phyloP scores from a whole-genome alignment of 2,329 filamentous ascomycete species.

The Myriangium duriaei region DNA sequence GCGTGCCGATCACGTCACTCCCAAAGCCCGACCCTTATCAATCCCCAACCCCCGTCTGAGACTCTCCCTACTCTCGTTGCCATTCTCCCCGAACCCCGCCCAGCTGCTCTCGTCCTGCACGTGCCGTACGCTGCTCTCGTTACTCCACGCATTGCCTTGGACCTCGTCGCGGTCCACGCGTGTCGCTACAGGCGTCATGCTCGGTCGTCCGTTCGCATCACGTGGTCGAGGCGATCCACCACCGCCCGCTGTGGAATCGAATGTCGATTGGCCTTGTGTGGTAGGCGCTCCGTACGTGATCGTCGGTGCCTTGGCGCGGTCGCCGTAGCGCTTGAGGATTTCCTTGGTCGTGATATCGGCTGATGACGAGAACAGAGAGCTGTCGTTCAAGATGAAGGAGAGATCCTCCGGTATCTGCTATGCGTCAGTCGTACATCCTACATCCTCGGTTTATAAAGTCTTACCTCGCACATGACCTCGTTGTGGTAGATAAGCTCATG shows the following conservation, averaged over 20 bases:
- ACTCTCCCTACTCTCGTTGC: conserved; percentile 18
- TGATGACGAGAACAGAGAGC: conserved; percentile 64
- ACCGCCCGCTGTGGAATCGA: conserved; percentile 16
- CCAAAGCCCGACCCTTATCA: conserved; percentile 19
- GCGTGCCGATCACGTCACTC: too few species aligned
- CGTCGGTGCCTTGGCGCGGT: conserved; percentile 52
- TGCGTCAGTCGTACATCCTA: neutral
- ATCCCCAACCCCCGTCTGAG: conserved; percentile 16
- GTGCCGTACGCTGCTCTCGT: conserved; percentile 72
- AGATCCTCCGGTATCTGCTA: conserved; percentile 82
- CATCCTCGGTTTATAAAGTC: conserved; percentile 27
- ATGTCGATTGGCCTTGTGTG: conserved; percentile 6
- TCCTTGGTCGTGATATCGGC: conserved; percentile 93
- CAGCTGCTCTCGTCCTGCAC: conserved; percentile 30
- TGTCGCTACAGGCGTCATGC: conserved; percentile 45
- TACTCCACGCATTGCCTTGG: conserved; percentile 56
- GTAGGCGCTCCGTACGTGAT: conserved; percentile 32
- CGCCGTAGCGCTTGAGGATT: conserved; percentile 84
- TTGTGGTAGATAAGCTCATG: conserved; percentile 85
- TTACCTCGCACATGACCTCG: conserved; percentile 93
- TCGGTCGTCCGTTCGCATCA: conserved; percentile 22
- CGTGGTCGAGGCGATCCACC: conserved; percentile 17
- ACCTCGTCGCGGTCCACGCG: conserved; percentile 79
- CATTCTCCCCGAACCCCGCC: conserved; percentile 18
- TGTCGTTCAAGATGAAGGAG: conserved; percentile 72